Base-by-base conservation (phyloP, 306 rosid genomes). In the Cucumis melo region DNA sequence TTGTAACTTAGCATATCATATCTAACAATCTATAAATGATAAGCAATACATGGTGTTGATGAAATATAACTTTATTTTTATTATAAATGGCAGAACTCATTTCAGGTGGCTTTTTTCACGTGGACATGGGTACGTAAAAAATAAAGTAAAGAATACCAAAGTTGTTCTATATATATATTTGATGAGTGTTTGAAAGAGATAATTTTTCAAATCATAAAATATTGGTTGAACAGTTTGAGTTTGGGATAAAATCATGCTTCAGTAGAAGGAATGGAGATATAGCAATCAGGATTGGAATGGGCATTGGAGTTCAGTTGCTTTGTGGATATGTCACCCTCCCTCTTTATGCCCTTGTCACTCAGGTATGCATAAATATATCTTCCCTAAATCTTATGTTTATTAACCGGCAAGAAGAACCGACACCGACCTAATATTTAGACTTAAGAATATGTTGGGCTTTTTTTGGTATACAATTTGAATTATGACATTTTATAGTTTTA, bases 321-420 rank as follows among this genome's bases (percentile, higher is more conserved):
- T 89, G 92, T 75, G 90, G 86, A 55, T 89, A 91, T 78, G 87
- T 89, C 21, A 91, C 93, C 48, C 85, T 91, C 4, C 96, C 96
- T 75, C 93, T 91, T 64, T 87, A 84, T 72, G 88, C 87, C 11
- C 89, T 88, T 61, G 93, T 88, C 9, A 91, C 91, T 62, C 96
- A 87, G 90, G 96, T 87, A 46, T 46, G 11, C 3, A 46, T 46
- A 46, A 12, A 44, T 44, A 44, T 44, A 44, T 46, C 48, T 42
- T 42, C 48, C 8, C 11, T 46, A 42, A 0, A 44, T 44, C 16
- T 44, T 44, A 44, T 46, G 51, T 2, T 12, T 46, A 12, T 12
- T 46, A 12, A 42, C 48, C 10, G 11, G 15, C 8, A 19, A 54
- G 11, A 54, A 54, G 24, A 27, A 27, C 29, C 29, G 2, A 27